These are phyloP conservation scores for Mycena metata DNA, from an alignment of 768 basidiomycete species.

Conservation along the genomic window DNA sequence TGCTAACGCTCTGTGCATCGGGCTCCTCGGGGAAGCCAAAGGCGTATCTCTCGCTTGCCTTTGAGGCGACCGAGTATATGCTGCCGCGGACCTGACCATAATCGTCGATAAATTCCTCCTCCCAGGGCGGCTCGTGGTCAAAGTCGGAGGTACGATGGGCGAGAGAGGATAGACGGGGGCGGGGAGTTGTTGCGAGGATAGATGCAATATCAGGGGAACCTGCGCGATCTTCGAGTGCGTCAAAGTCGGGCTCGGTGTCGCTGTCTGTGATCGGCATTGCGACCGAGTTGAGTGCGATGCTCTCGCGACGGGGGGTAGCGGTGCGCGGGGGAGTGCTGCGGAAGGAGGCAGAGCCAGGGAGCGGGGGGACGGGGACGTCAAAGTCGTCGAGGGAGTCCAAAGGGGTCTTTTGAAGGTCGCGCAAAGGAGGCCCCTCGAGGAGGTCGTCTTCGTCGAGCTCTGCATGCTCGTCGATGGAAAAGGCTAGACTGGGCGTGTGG, in stretches of 20 bases:
- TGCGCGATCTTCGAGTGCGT: constrained; percentile 34
- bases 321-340: constrained; percentile 19
- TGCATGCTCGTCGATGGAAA: constrained; percentile 45
- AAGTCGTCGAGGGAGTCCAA: constrained; percentile 24
- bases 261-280: constrained; percentile 31
- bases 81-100: constrained; percentile 39
- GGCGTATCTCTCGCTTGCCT: constrained; percentile 21
- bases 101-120: constrained; percentile 43
- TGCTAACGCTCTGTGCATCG: constrained; percentile 37
- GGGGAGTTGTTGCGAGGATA: constrained; percentile 56
- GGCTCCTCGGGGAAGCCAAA: constrained; percentile 36
- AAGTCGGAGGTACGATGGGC: background rate
- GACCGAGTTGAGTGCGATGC: constrained; percentile 35
- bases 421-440: constrained; percentile 32
- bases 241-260: constrained; percentile 37
- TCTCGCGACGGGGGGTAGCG: constrained; percentile 19
- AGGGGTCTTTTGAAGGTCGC: constrained; percentile 29
- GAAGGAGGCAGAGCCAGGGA: constrained; percentile 4
- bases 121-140: constrained; percentile 32
- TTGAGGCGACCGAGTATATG: constrained; percentile 18
- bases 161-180: constrained; percentile 42
- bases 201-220: constrained; percentile 54
- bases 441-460: constrained; percentile 31
- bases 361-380: constrained; percentile 18
- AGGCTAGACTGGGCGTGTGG: constrained; percentile 43